Conservation (phyloP, 192 early-diverging fungal genomes). For the Coemansia sp. region DNA sequence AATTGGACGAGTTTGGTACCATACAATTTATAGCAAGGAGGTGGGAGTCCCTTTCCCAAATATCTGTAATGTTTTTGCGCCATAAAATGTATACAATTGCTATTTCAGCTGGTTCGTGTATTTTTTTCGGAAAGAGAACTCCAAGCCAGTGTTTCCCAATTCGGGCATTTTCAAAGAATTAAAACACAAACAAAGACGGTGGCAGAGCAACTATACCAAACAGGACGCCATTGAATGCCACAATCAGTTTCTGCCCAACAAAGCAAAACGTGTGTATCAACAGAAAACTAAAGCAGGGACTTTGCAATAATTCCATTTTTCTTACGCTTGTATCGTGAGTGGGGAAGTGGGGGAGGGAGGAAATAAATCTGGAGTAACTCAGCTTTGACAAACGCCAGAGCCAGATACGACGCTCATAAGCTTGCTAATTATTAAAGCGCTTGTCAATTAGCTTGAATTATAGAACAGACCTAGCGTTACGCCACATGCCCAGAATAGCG, state of each 20-base stretch:
- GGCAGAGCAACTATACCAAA: not conserved
- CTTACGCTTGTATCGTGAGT: too few relatives aligned
- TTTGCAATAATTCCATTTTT: not conserved
- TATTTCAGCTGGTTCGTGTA: too few relatives aligned
- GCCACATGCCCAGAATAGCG: not conserved
- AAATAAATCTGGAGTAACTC: too few relatives aligned
- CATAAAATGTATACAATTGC: too few relatives aligned
- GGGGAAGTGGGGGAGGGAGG: too few relatives aligned
- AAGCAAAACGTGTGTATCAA: not conserved
- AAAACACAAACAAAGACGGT: not conserved
- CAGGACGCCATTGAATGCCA: not conserved
- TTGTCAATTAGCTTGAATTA: not conserved
- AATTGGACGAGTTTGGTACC: too few relatives aligned
- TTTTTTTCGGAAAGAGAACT: not conserved
- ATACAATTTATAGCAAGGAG: too few relatives aligned
- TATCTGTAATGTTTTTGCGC: too few relatives aligned
- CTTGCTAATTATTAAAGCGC: not conserved
- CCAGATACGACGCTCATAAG: too few relatives aligned
- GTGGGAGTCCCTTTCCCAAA: too few relatives aligned
- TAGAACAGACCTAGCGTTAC: not conserved
- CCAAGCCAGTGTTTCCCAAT: not conserved
- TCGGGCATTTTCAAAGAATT: not conserved
- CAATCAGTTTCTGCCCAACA: not conserved
- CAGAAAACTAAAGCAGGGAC: not conserved
- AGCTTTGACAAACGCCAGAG: too few relatives aligned